Conservation (phyloP, 139 green algal species). For the Coelastrella sp. region DNA sequence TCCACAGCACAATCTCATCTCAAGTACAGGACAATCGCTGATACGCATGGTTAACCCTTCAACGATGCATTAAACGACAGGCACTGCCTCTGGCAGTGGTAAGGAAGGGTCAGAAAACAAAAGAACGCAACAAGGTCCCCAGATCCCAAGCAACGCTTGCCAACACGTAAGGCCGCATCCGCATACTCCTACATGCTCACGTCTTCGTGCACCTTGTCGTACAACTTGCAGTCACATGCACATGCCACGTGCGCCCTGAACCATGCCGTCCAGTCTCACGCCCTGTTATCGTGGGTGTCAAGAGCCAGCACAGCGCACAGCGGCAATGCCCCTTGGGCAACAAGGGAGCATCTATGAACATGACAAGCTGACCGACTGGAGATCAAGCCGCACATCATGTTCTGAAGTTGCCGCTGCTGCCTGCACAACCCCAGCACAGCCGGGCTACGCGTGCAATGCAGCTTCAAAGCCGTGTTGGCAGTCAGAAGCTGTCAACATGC, state of each 20-base stretch:
- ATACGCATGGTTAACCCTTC: too few relatives aligned
- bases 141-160: too few relatives aligned
- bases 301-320: background rate
- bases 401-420: background rate
- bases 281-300: background rate
- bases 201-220: background rate
- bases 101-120: too few relatives aligned
- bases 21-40: too few relatives aligned
- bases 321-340: background rate
- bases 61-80: too few relatives aligned
- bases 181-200: too few relatives aligned
- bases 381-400: background rate
- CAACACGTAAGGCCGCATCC: too few relatives aligned
- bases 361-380: background rate
- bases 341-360: background rate
- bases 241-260: background rate
- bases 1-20: too few relatives aligned
- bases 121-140: too few relatives aligned
- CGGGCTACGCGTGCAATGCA: background rate
- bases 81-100: too few relatives aligned
- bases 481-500: background rate
- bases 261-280: background rate
- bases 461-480: conserved; percentile 8
- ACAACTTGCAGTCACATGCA: background rate
- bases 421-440: background rate